phyloP scores from a whole-genome alignment of 257 asterid genomes.

The Solanum infundibuliforme region DNA sequence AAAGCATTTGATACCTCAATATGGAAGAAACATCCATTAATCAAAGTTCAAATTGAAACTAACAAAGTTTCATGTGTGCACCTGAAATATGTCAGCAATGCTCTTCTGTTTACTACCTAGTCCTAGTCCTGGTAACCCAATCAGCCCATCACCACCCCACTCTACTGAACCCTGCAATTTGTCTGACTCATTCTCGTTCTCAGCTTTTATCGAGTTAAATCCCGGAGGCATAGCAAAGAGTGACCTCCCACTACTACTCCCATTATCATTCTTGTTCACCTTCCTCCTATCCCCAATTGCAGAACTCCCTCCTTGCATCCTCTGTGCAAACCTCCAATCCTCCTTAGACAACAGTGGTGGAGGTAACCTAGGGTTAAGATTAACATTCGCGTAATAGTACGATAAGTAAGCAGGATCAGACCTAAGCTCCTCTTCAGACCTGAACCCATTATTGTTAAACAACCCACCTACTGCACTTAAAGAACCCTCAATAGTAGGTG shows the following conservation, averaged over 20 bases:
- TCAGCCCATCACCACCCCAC: constrained; percentile 97
- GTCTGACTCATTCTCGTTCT: constrained; percentile 36
- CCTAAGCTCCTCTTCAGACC: constrained; percentile 92
- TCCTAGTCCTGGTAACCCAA: constrained; percentile 82
- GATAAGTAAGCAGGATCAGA: constrained; percentile 81
- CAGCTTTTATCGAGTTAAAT: constrained; percentile 53
- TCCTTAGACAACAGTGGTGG: constrained; percentile 92
- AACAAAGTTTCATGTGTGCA: constrained; percentile 11
- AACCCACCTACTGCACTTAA: constrained; percentile 85
- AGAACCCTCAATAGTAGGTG: constrained; percentile 97
- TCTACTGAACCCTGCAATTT: constrained; percentile 52
- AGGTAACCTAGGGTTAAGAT: constrained; percentile 93
- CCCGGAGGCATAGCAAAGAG: constrained; percentile 57
- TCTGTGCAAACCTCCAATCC: constrained; percentile 86
- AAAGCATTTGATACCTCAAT: background rate
- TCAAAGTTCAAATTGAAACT: background rate
- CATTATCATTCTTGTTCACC: constrained; percentile 49
- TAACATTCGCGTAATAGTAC: constrained; percentile 79
- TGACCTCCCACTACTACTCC: constrained; percentile 51
- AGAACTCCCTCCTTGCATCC: constrained; percentile 73
- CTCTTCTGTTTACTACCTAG: constrained; percentile 74
- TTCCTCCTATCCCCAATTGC: constrained; percentile 94
- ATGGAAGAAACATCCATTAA: background rate
- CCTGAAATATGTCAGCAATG: constrained; percentile 78
- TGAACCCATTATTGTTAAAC: constrained; percentile 55